These are phyloP conservation scores for Alternaria triticimaculans DNA, from an alignment of 2,329 filamentous ascomycete species.

Conservation along the genomic window DNA sequence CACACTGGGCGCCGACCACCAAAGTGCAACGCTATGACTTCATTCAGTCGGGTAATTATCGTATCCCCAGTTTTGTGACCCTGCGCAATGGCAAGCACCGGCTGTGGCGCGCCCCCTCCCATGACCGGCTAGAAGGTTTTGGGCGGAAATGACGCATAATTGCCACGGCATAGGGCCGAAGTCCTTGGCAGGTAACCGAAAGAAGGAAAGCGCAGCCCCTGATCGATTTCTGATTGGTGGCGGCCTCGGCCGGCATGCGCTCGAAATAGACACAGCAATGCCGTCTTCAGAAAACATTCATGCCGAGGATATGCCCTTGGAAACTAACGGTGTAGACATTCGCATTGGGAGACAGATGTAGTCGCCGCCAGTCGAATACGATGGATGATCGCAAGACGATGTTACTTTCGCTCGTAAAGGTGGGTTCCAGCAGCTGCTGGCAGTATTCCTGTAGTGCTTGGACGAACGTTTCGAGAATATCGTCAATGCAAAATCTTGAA, in stretches of 20 bases:
- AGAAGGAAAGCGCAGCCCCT: neutral
- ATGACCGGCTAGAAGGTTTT: neutral
- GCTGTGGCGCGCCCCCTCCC: conserved; percentile 7
- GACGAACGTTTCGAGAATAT: neutral
- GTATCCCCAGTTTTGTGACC: conserved; percentile 14
- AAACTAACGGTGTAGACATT: conserved; percentile 2
- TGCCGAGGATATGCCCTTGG: conserved; percentile 14
- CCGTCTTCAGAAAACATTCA: conserved; percentile 10
- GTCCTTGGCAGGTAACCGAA: neutral
- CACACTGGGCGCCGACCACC: conserved; percentile 5
- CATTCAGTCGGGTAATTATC: conserved; percentile 8
- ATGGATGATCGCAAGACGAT: neutral
- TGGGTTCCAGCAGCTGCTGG: neutral
- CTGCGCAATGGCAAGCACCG: conserved; percentile 4
- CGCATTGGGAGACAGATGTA: neutral
- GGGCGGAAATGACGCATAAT: conserved; percentile 8
- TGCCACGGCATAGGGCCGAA: conserved; percentile 3
- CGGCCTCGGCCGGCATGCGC: neutral
- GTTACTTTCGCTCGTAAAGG: conserved; percentile 2
- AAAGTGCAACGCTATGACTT: conserved; percentile 14
- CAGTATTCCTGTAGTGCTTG: neutral
- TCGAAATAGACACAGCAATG: conserved; percentile 11
- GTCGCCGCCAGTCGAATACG: neutral
- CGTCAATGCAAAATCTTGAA: neutral
- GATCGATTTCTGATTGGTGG: neutral